Evolutionary conservation across 345 rosid genomes (phyloP), one percentile per base, ranked within the genome.

Genomic region (Capsella bursapastoris): DNA sequence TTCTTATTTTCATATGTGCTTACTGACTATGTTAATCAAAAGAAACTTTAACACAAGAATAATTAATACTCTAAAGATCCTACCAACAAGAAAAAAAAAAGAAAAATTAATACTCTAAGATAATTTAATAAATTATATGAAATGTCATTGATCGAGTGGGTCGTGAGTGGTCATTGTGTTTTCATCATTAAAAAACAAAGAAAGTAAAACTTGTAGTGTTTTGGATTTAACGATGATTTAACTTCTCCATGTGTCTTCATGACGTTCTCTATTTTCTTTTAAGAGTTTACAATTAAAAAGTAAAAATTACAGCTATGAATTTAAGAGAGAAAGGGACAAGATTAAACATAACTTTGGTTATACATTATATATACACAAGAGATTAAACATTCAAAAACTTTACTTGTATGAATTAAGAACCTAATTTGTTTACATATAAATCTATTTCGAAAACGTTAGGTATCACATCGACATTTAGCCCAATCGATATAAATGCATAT

Each of bases 391-490:
- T 48, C 3, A 25, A 58, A 47, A 13, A 49, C 22, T 59, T 22
- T 60, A 57, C 40, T 48, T 70, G 48, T 10, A 48, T 35, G 7
- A 8, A 15, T 32, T 71, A 48, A 35, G 12, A 60, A 49, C 38
- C 4, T 7, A 29, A 51, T 14, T 37, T 22, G 14, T 35, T 22
- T 22, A 22, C 25, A 22, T 22, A 22, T 22, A 22, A 18, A 11
- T 64, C 27, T 25, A 45, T 14, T 16, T 56, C 56, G 40, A 31
- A 35, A 4, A 60, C 12, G 64, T 73, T 73, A 64, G 41, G 71
- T 64, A 56, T n/a, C 57, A 73, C 49, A 73, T 73, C 9, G n/a
- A 63, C 45, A 51, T 64, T 29, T 53, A 37, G 16, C 51, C 35
- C 32, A 28, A 40, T 15, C 18, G 6, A 62, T 63, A 52, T 29